phyloP scores from a whole-genome alignment of 306 rosid species.

The Quercus mongolica region DNA sequence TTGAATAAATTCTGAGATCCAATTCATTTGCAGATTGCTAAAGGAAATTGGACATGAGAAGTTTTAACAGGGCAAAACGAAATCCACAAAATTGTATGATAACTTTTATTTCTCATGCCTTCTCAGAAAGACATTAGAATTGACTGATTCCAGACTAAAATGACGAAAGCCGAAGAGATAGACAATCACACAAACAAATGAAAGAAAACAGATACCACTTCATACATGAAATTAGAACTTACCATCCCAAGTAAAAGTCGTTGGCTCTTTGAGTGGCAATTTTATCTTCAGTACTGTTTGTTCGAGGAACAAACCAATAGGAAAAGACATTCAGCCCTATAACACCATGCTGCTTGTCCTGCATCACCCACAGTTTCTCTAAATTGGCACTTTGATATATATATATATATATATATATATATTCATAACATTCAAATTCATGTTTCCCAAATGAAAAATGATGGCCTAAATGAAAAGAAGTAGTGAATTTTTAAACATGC shows the following conservation, averaged over 20 bases:
- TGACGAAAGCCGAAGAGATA: background rate
- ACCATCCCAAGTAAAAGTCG: constrained; percentile 57
- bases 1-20: background rate
- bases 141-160: background rate
- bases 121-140: background rate
- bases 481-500: background rate
- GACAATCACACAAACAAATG: no score
- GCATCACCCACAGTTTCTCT: constrained; percentile 20
- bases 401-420: background rate
- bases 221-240: constrained; percentile 5
- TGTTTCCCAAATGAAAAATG: background rate
- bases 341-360: constrained; percentile 55
- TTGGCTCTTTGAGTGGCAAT: constrained; percentile 47
- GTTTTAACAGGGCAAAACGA: background rate
- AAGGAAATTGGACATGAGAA: background rate
- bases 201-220: background rate
- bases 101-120: background rate
- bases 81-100: background rate
- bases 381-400: background rate
- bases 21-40: background rate
- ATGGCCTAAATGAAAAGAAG: background rate
- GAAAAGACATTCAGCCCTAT: constrained; percentile 49
- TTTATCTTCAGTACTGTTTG: constrained; percentile 42
- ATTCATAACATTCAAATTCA: background rate
- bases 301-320: constrained; percentile 34